phyloP scores from a whole-genome alignment of 2,329 filamentous ascomycete species.

The Zopfia rhizophila region DNA sequence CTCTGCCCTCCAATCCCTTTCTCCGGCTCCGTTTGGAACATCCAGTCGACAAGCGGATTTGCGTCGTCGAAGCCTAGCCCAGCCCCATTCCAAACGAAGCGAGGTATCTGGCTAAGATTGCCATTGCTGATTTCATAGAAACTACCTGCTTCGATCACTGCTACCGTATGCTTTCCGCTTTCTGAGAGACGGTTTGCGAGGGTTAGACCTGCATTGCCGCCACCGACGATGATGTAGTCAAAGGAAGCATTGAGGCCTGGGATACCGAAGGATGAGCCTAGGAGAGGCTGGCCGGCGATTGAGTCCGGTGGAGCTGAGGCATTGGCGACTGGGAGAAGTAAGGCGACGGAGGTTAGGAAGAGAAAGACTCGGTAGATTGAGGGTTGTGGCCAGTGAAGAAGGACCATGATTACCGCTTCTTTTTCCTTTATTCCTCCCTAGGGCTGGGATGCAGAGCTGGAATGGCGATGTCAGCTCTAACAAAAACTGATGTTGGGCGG shows the following conservation, averaged over 20 bases:
- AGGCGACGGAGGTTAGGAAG: too few relatives aligned
- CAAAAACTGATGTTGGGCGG: too few relatives aligned
- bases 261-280: conserved; percentile 36
- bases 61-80: conserved; percentile 25
- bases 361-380: too few relatives aligned
- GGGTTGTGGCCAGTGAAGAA: too few relatives aligned
- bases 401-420: too few relatives aligned
- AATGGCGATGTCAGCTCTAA: too few relatives aligned
- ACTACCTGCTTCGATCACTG: conserved; percentile 39
- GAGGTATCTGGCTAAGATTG: conserved; percentile 33
- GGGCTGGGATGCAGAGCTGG: too few relatives aligned
- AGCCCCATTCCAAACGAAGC: conserved; percentile 20
- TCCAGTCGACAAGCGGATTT: conserved; percentile 40
- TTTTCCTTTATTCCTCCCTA: too few relatives aligned
- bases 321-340: too few relatives aligned
- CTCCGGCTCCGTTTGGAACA: conserved; percentile 33
- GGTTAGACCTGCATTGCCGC: conserved; percentile 33
- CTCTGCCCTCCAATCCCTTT: conserved; percentile 14
- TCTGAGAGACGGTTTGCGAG: conserved; percentile 34
- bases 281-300: conserved; percentile 26
- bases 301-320: conserved; percentile 17
- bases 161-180: conserved; percentile 22
- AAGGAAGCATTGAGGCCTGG: conserved; percentile 32
- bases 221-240: conserved; percentile 40
- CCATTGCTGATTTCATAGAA: conserved; percentile 41